These are phyloP conservation scores for Alternaria sp. DNA, from an alignment of 2,329 filamentous ascomycete genomes.

Conservation along the genomic window DNA sequence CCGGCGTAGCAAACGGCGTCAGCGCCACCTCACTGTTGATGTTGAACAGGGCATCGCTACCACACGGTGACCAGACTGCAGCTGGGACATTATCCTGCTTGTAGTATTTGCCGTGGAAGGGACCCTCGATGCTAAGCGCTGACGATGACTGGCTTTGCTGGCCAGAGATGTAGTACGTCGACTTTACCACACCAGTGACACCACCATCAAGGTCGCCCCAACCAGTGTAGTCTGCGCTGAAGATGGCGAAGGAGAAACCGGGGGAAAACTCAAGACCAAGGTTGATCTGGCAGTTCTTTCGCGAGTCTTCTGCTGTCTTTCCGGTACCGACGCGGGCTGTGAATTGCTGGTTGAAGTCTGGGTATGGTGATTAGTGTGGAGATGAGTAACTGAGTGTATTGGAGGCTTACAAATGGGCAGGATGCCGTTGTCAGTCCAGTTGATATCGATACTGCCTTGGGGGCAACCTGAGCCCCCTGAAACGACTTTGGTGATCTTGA, in stretches of 20 bases:
- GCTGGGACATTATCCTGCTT: conserved; percentile 54
- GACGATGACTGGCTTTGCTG: conserved; percentile 37
- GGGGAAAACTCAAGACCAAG: conserved; percentile 44
- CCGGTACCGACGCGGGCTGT: conserved; percentile 41
- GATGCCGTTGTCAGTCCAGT: conserved; percentile 42
- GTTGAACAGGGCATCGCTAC: conserved; percentile 40
- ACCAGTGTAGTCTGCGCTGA: conserved; percentile 48
- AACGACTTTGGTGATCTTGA: conserved; percentile 45
- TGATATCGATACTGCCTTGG: conserved; percentile 47
- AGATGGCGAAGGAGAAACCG: conserved; percentile 51
- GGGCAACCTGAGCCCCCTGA: conserved; percentile 49
- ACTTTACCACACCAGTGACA: conserved; percentile 47
- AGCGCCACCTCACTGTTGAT: conserved; percentile 45
- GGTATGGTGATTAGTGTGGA: conserved; percentile 2
- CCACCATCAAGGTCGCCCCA: conserved; percentile 49
- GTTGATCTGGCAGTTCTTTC: conserved; percentile 53
- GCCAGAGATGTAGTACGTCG: conserved; percentile 51
- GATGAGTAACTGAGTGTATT: background rate
- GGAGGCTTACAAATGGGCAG: conserved; percentile 43
- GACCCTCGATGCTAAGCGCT: conserved; percentile 49
- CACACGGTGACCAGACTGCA: conserved; percentile 45
- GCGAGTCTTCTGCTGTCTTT: conserved; percentile 37
- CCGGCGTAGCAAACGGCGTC: conserved; percentile 33
- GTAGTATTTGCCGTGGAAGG: conserved; percentile 55
- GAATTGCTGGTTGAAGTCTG: conserved; percentile 47